Percentiles rank a stretch among this genome's conserved stretches.
These are phyloP conservation scores for Hamamelis virginiana DNA, from an alignment of 164 flowering plant genomes.

Conservation along the genomic window DNA sequence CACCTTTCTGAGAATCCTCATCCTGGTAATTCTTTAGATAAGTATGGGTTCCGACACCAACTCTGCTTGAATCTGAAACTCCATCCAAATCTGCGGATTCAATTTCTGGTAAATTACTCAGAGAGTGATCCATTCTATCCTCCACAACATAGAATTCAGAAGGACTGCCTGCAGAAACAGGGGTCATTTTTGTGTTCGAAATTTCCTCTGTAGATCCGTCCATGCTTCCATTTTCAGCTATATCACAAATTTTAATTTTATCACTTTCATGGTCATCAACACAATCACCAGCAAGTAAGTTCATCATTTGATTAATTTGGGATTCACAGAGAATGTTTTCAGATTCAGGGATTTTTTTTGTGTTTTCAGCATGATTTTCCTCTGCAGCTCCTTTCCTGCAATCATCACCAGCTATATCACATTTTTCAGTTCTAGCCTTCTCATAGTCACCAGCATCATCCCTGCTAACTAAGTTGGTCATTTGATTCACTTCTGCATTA, in stretches of 20 bases:
- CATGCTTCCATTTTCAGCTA: not conserved
- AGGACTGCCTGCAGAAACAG: conserved; percentile 16
- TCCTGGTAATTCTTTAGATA: not conserved
- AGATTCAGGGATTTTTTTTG: not conserved
- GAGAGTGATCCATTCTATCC: conserved; percentile 10
- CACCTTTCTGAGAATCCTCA: conserved; percentile 11
- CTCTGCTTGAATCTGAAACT: conserved; percentile 13
- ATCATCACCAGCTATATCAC: conserved; percentile 9
- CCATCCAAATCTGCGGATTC: conserved; percentile 2
- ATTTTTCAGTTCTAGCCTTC: conserved; percentile 12
- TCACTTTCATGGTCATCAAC: not conserved
- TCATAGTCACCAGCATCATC: conserved; percentile 15
- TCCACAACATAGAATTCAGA: conserved; percentile 1
- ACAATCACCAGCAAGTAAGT: not conserved
- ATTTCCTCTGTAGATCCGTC: conserved; percentile 10
- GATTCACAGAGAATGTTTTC: not conserved
- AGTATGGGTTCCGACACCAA: conserved; percentile 7
- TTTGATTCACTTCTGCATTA: conserved; percentile 13
- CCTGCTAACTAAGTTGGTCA: not conserved
- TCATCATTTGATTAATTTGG: not conserved
- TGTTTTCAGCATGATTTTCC: not conserved
- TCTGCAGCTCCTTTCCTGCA: conserved; percentile 1
- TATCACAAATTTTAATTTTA: not conserved
- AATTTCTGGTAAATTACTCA: conserved; percentile 7
- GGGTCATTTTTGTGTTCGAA: not conserved